A percentile compares a stretch with the other conserved stretches of the same genome.
Conservation (phyloP, 352 stramenopile species). For the Phytophthora podocarpi region DNA sequence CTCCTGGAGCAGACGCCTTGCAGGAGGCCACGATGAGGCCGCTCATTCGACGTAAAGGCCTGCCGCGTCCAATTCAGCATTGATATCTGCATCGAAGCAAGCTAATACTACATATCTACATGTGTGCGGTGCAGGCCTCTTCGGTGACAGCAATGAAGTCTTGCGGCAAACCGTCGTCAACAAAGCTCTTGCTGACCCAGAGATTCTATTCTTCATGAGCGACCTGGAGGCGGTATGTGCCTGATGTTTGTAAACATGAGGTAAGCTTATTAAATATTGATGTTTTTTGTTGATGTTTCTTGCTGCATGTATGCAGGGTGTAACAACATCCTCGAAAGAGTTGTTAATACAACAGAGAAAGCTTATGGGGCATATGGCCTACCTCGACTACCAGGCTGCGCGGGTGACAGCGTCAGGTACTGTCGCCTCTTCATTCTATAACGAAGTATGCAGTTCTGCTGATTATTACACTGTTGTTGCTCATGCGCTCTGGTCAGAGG, state of each 20-base stretch:
- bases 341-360: constrained; percentile 57
- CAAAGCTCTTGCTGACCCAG: constrained; percentile 65
- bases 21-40: constrained; percentile 38
- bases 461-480: background rate
- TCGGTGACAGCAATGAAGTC: constrained; percentile 51
- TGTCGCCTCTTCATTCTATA: background rate
- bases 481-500: constrained; percentile 18
- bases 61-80: background rate
- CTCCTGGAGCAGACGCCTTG: constrained; percentile 36
- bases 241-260: background rate
- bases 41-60: constrained; percentile 49
- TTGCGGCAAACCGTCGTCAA: constrained; percentile 47
- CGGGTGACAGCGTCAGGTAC: constrained; percentile 30
- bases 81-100: background rate
- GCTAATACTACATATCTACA: background rate
- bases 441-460: background rate
- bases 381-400: constrained; percentile 48
- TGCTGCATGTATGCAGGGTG: constrained; percentile 34
- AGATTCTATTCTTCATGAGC: constrained; percentile 83
- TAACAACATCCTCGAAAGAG: constrained; percentile 50
- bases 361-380: constrained; percentile 43
- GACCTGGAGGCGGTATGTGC: constrained; percentile 59
- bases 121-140: constrained; percentile 43
- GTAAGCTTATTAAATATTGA: too few relatives aligned
- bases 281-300: background rate